These are phyloP conservation scores for Paracoccidioides lutzii DNA, from an alignment of 2,329 filamentous ascomycete genomes.

Conservation along the genomic window DNA sequence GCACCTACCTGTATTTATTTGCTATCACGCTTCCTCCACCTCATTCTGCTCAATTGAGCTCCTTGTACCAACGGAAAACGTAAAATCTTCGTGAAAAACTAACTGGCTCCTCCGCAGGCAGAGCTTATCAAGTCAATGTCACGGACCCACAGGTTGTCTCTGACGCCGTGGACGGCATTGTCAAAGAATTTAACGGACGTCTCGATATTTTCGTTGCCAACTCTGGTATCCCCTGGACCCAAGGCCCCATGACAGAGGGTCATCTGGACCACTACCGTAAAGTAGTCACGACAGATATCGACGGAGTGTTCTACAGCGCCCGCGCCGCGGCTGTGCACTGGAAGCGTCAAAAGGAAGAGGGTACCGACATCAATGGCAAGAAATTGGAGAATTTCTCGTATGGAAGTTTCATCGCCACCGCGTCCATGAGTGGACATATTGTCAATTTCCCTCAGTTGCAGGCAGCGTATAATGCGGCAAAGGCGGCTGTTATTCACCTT, in stretches of 20 bases:
- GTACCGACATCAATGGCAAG: slow-evolving; percentile 49
- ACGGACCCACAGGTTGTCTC: slow-evolving; percentile 31
- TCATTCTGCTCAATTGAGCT: background rate
- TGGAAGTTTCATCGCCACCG: slow-evolving; percentile 65
- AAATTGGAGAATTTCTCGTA: slow-evolving; percentile 46
- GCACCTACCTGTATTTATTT: background rate
- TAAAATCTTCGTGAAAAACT: background rate
- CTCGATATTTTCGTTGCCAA: slow-evolving; percentile 73
- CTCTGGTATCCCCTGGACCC: slow-evolving; percentile 60
- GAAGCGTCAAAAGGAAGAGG: slow-evolving; percentile 55
- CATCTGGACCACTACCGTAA: slow-evolving; percentile 50
- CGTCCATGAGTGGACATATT: slow-evolving; percentile 66
- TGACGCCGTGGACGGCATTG: slow-evolving; percentile 29
- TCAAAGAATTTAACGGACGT: slow-evolving; percentile 56
- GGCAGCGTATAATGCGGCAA: slow-evolving; percentile 60
- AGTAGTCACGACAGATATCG: slow-evolving; percentile 59
- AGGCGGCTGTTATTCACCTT: slow-evolving; percentile 46
- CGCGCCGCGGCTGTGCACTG: slow-evolving; percentile 57
- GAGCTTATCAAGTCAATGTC: slow-evolving; percentile 39
- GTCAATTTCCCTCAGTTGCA: slow-evolving; percentile 67
- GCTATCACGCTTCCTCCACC: background rate
- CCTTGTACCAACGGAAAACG: background rate
- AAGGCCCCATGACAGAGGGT: slow-evolving; percentile 55
- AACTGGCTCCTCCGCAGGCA: slow-evolving; percentile 20
- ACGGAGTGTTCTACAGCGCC: slow-evolving; percentile 67